Evolutionary conservation across 257 asterid genomes (phyloP), one percentile per base, ranked within the genome.

Genomic region (Capsicum baccatum): DNA sequence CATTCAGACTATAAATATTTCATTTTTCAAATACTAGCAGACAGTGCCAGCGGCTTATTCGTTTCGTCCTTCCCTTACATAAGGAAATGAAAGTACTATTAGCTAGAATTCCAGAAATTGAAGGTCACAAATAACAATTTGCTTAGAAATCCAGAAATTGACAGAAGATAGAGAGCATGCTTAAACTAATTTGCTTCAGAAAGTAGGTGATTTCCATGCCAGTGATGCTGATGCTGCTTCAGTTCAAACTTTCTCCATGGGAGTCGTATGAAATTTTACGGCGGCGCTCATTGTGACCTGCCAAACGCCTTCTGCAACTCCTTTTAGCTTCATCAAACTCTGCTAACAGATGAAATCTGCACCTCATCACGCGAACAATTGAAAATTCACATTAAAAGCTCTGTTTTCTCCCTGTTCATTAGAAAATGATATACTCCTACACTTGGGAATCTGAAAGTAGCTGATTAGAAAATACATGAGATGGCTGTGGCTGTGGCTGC

Each of bases 271-370:
- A 87, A 88, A 90, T 90, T 89, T 93, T 92, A 82, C 99, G 97
- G 69, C 99, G 97, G 33, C 98, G 94, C 89, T 92, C 97, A 68
- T 95, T 95, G 85, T 95, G 99, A 81, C 97, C 98, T 19, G 98
- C 98, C 88, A 95, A 88, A 68, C 97, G 94, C 91, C 92, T 90
- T 79, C 98, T 94, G 47, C 99, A 95, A 85, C 99, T 95, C 88
- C 95, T 91, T 84, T 95, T 95, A 73, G 94, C 92, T 83, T 92
- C 97, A 84, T 95, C 99, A 55, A 95, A 94, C 87, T 94, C 97
- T 79, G 93, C 85, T 80, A 93, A 17, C 66, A 89, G 98, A 82
- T 95, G 99, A 89, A 95, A 95, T 95, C 99, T 95, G 95, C 83
- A 87, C 33, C 64, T 54, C 82, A 78, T 78, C 64, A 78, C 44